Evolutionary conservation across 1,284 basidiomycete species (phyloP), one percentile per base, ranked within the genome.

Genomic region (Tilletia setariae): DNA sequence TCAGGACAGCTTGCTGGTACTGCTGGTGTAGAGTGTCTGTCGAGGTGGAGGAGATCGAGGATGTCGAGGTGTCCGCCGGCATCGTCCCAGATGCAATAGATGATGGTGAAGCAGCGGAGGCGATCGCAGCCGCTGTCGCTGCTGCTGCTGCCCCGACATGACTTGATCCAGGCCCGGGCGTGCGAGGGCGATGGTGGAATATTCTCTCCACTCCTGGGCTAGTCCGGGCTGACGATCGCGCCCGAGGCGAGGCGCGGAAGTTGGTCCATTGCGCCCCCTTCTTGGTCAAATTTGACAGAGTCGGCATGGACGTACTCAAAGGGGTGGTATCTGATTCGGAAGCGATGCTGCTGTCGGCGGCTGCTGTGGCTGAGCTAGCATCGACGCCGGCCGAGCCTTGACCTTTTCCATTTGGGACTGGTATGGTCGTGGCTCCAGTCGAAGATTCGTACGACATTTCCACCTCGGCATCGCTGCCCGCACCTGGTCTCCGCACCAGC

Each of bases 221-320:
- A 2, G 56, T 61, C 56, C 40, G 70, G 63, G 30, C 72, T 68
- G 25, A 70, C 69, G 53, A 72, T 68, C 53, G 68, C 70, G 2
- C 65, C 28, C 42, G 73, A 70, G 35, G 56, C 67, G n/a, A 25
- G 70, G 25, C 73, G 68, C 49, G 73, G 71, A 40, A 70, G 71
- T 65, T 72, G 72, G 68, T 71, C 71, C 67, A 72, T 67, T 71
- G 71, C 67, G 64, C 72, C 68, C 63, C 72, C 71, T 23, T 68
- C 70, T 21, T 72, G 68, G 28, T 68, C 69, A 32, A 67, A 72
- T 13, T 68, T 43, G 32, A 61, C 69, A 23, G 71, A 67, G 61
- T 70, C 71, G 63, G 72, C 73, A 8, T 35, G 64, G 19, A 72
- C 69, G 30, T 74, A 70, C 15, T 72, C 28, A 8, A 40, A 40